A percentile compares a stretch with the other conserved stretches of the same genome.
Evolutionary conservation across 2,329 filamentous ascomycete genomes (phyloP).

Genomic region (Colletotrichum euphorbiae): DNA sequence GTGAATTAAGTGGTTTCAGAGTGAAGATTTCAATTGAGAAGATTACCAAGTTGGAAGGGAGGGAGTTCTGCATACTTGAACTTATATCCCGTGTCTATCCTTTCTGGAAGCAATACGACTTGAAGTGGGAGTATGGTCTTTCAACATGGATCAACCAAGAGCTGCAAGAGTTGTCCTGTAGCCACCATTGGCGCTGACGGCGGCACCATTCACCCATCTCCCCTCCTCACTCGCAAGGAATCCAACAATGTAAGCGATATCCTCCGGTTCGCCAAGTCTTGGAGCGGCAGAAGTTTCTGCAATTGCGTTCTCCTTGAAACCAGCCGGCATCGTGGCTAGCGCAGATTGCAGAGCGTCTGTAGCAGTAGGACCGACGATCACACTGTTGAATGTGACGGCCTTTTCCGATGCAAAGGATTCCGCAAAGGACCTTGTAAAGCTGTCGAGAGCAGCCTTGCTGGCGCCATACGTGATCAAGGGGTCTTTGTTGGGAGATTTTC

Average conservation of each 20-base stretch:
- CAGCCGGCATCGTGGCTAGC: accelerated
- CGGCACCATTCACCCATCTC: conserved; percentile 25
- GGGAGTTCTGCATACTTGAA: too few relatives aligned
- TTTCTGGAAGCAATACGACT: too few relatives aligned
- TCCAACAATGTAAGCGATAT: conserved; percentile 27
- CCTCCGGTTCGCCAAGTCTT: background rate
- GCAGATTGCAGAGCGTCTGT: conserved; percentile 10
- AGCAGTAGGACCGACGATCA: conserved; percentile 47
- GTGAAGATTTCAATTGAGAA: too few relatives aligned
- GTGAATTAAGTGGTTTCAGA: background rate
- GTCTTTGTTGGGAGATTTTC: background rate
- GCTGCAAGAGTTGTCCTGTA: background rate
- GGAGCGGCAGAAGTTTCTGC: background rate
- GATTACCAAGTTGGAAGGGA: background rate
- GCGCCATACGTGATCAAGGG: conserved; percentile 43
- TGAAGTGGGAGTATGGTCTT: too few relatives aligned
- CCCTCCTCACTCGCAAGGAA: conserved; percentile 31
- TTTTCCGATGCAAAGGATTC: conserved; percentile 45
- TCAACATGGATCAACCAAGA: background rate
- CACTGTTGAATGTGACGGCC: conserved; percentile 46
- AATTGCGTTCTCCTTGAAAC: background rate
- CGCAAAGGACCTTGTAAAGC: conserved; percentile 45
- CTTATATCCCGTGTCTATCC: too few relatives aligned
- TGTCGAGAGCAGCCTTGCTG: conserved; percentile 50
- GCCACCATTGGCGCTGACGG: conserved; percentile 22